Base-by-base conservation (phyloP, 768 basidiomycete genomes). In the Hygrophorus russula region DNA sequence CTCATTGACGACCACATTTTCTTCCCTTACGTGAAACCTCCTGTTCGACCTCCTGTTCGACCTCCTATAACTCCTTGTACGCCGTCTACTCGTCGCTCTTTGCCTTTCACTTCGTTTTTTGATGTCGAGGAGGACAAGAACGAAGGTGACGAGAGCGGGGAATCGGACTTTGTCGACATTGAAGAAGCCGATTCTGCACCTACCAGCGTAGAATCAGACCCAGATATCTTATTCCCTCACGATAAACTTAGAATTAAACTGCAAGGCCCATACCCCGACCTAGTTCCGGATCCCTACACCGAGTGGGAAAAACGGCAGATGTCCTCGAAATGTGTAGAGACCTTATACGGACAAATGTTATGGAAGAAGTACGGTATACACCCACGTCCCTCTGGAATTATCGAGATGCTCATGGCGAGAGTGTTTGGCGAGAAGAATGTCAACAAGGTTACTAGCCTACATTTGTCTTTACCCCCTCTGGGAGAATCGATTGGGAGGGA, bases 1-100 rank as follows among this genome's bases (percentile, higher is more conserved):
- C 52, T 87, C 38, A 75, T 89, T 40, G 82, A 86, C 57, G 85
- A 89, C 57, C 62, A 80, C 51, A 61, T 82, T 28, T 57, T 72
- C 49, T 85, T 84, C 51, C 78, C 83, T 1, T 76, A 74, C 46
- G 64, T 69, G 24, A 56, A 59, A 42, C 41, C 55, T 10, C 51
- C 51, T 20, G 10, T 38, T 30, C 48, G 47, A 46, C 54, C 44
- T 32, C 51, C 51, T 20, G 10, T 38, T 30, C 48, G 47, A 46
- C 54, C 44, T 32, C 51, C 45, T 28, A 56, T 61, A 0, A 59
- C 59, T 52, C 53, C 55, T 49, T 48, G 49, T 53, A 59, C 47
- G 49, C 52, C 48, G 48, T 51, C 29, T 46, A 24, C 36, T 28
- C 5, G 24, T n/a, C 11, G 29, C 18, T 15, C 29, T 20, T 14